Evolutionary conservation across 2,329 filamentous ascomycete species (phyloP).

Genomic region (Penicillium capsulatum): DNA sequence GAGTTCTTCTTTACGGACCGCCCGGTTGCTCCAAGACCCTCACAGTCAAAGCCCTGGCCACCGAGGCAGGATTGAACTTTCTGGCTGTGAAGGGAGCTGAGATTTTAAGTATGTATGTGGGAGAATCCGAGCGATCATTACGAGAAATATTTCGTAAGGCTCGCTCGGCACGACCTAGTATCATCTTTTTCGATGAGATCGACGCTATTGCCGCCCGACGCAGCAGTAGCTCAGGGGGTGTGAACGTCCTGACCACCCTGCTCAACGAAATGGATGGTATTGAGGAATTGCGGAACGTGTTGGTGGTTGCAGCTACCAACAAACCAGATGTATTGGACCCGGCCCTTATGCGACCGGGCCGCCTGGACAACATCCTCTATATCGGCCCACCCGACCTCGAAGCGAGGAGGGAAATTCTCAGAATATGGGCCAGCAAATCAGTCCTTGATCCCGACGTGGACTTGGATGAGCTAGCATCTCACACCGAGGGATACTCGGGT

Average conservation of each 20-base stretch:
- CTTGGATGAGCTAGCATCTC: conserved; percentile 56
- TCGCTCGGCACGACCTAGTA: conserved; percentile 77
- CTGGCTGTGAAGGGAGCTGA: conserved; percentile 91
- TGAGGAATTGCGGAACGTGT: conserved; percentile 73
- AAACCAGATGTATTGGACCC: conserved; percentile 80
- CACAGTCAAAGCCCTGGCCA: conserved; percentile 84
- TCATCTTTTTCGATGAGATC: conserved; percentile 97
- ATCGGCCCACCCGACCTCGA: conserved; percentile 72
- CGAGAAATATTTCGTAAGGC: conserved; percentile 83
- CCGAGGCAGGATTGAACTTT: conserved; percentile 87
- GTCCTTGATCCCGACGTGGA: conserved; percentile 62
- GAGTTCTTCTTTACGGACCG: conserved; percentile 83
- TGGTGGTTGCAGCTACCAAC: conserved; percentile 89
- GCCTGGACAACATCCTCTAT: conserved; percentile 81
- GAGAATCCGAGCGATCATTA: conserved; percentile 83
- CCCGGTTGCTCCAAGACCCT: conserved; percentile 95
- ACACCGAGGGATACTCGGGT: conserved; percentile 75
- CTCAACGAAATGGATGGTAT: conserved; percentile 97
- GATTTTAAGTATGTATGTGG: conserved; percentile 93
- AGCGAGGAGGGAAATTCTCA: conserved; percentile 72
- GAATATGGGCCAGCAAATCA: conserved; percentile 61
- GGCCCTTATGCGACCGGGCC: conserved; percentile 77
- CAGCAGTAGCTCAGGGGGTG: conserved; percentile 49
- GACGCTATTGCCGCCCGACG: conserved; percentile 71
- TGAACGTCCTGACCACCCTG: conserved; percentile 84